phyloP scores from a whole-genome alignment of 73 alveolate genomes.

The Uronychia binucleata region DNA sequence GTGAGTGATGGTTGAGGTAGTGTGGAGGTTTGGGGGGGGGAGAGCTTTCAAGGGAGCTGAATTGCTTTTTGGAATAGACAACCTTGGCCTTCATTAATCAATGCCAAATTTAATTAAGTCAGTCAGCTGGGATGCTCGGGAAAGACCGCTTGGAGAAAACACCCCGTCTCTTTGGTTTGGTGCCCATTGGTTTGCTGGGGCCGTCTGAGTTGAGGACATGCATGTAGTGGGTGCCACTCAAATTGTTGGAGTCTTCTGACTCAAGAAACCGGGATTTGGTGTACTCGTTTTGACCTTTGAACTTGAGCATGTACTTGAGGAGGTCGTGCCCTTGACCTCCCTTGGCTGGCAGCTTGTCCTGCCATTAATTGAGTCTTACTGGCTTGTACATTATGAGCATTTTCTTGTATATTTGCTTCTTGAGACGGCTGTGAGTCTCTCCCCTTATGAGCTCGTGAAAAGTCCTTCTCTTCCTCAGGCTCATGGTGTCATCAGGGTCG shows the following conservation, averaged over 20 bases:
- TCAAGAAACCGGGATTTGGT: too few species aligned
- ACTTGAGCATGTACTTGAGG: not conserved
- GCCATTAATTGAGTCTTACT: not conserved
- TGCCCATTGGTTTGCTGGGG: not conserved
- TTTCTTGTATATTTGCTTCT: not conserved
- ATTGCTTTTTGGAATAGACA: too few species aligned
- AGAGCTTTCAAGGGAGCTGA: too few species aligned
- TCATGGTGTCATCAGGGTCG: not conserved
- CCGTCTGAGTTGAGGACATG: too few species aligned
- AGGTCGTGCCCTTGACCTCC: not conserved
- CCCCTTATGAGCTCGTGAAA: not conserved
- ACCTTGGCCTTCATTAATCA: too few species aligned
- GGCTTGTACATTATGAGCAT: not conserved
- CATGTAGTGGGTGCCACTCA: too few species aligned
- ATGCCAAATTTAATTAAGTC: too few species aligned
- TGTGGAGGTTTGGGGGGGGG: too few species aligned
- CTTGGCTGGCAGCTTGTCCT: not conserved
- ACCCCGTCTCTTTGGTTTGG: not conserved
- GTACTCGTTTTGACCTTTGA: not conserved
- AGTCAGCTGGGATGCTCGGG: not conserved
- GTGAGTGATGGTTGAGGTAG: too few species aligned
- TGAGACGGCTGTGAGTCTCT: not conserved
- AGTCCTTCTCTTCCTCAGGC: not conserved
- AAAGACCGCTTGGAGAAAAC: not conserved
- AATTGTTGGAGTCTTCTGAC: too few species aligned